Evolutionary conservation across 176 grass and related monocot genomes (phyloP).

Genomic region (Alopecurus myosuroides): DNA sequence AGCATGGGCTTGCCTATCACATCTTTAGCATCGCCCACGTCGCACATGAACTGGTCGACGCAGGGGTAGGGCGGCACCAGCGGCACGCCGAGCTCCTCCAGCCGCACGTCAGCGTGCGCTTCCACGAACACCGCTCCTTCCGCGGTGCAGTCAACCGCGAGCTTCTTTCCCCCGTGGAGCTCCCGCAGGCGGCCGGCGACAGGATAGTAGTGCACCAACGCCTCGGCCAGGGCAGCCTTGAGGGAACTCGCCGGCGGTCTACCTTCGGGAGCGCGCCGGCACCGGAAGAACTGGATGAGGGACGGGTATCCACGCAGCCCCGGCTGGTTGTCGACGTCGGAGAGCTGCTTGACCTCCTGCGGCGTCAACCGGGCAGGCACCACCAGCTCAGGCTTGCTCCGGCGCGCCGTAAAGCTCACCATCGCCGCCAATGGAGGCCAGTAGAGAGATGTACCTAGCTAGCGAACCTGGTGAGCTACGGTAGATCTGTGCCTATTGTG

Average conservation of each 20-base stretch:
- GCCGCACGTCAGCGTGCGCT: not conserved
- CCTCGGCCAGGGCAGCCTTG: not conserved
- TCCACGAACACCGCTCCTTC: not conserved
- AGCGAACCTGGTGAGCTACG: too few species aligned
- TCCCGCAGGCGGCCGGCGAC: not conserved
- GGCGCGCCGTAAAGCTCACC: not conserved
- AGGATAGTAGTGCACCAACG: not conserved
- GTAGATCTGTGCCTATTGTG: too few species aligned
- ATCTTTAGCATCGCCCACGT: not conserved
- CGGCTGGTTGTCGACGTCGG: conserved; percentile 8
- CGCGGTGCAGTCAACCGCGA: not conserved
- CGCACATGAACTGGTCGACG: not conserved
- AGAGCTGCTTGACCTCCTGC: not conserved
- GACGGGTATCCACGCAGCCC: not conserved
- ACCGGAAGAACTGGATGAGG: not conserved
- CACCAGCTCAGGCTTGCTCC: not conserved
- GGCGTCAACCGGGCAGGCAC: not conserved
- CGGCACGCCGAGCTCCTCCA: not conserved
- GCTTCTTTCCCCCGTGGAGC: not conserved
- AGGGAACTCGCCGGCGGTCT: too few species aligned
- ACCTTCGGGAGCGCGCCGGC: too few species aligned
- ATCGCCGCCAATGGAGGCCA: too few species aligned
- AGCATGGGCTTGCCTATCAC: not conserved
- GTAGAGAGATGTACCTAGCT: too few species aligned
- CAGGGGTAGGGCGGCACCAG: not conserved